Base-by-base conservation (phyloP, 2,329 filamentous ascomycete genomes). In the Clarireedia hainanense region DNA sequence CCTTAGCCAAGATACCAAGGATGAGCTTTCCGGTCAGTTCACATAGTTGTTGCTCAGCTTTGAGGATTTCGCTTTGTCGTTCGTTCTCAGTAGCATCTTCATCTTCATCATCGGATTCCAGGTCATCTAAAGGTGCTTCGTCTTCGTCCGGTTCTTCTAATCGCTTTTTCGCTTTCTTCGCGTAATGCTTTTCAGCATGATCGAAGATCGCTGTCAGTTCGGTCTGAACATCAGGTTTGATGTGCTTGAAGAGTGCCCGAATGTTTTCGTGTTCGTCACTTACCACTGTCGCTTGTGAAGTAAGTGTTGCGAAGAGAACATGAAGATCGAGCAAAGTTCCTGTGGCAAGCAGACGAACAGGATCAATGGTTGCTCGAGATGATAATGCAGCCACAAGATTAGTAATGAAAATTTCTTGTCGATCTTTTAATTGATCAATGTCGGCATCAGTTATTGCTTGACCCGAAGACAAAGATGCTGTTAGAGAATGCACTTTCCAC, bases 21-120 rank as follows among this genome's bases (percentile, higher is more conserved):
- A 96, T 88, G 45, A 95, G 81, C 68, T 94, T 95, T 60, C 84
- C 86, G 0, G 91, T 85, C 26, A 96, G 76, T 64, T 92, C 87
- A 71, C 92, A 97, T 0, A 97, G 79, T 20, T 85, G 82, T 68
- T 92, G 87, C 71, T 97, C 94, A 0, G 90, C 84, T 57, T 91
- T 78, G 36, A 96, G 78, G 56, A 84, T 81, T 40, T 80, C 79
- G 48, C 84, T 79, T 62, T 82, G 75, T 56, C 81, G 79, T 65
- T 88, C 76, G 65, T 79, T 76, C 52, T 78, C 76, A 30, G 81
- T 75, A 43, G 80, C 67, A 20, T 74, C 75, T 58, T 80, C 74
- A 30, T 78, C 74, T 45, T 82, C 77, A 23, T 84, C 76, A 23
- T 78, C 74, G 43, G 81, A 77, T 57, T 84, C 83, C 2, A 86